These are phyloP conservation scores for Teunomyces lycoperdinae DNA, from an alignment of 805 yeast species.

Conservation along the genomic window DNA sequence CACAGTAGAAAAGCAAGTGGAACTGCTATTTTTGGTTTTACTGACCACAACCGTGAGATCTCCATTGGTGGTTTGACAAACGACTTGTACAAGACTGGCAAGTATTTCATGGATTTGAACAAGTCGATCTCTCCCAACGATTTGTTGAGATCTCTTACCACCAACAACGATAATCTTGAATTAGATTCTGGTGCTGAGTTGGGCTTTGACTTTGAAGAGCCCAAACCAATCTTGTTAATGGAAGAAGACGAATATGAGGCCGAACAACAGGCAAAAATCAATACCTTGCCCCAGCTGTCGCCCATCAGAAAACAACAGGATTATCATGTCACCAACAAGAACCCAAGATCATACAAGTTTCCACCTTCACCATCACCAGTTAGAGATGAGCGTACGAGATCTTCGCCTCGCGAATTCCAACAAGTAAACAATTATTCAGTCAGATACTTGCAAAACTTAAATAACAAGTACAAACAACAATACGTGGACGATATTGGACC, in stretches of 20 bases:
- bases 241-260: conserved; percentile 27
- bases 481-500: conserved; percentile 38
- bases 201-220: conserved; percentile 17
- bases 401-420: conserved; percentile 6
- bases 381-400: background rate
- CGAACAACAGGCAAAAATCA: conserved; percentile 2
- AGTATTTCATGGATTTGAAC: conserved; percentile 20
- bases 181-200: conserved; percentile 6
- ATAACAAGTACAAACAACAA: conserved; percentile 9
- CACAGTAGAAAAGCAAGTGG: conserved; percentile 72
- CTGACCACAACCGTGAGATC: conserved; percentile 59
- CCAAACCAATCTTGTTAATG: conserved; percentile 21
- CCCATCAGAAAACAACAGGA: conserved; percentile 11
- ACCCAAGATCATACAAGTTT: conserved; percentile 53
- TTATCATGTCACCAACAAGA: conserved; percentile 45
- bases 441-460: conserved; percentile 39
- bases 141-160: conserved; percentile 19
- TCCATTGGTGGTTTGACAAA: conserved; percentile 52
- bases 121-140: conserved; percentile 37
- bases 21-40: conserved; percentile 75
- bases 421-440: conserved; percentile 34
- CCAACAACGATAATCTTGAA: conserved; percentile 2
- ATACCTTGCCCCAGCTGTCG: conserved; percentile 7
- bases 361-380: conserved; percentile 41
- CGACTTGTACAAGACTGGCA: conserved; percentile 19